Base-by-base conservation (phyloP, 768 basidiomycete genomes). In the Boletus reticulatus region DNA sequence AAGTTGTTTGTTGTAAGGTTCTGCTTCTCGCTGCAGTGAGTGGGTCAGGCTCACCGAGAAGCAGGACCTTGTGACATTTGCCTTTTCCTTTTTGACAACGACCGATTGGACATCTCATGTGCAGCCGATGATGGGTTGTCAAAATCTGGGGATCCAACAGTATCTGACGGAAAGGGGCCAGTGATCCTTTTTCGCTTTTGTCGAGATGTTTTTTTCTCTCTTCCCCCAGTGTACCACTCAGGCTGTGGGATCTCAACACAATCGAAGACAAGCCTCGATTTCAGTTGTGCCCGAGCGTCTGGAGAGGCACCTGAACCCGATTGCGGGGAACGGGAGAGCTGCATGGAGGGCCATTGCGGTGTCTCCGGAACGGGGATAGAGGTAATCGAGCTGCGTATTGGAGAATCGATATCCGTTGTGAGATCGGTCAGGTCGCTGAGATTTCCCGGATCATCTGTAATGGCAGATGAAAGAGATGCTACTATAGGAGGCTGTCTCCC, bases 361-460 rank as follows among this genome's bases (percentile, higher is more conserved):
- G 47, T n/a, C 17, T 53, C 39, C 6, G 47, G 31, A 29, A 22
- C 22, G 6, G 50, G 38, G 12, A 47, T n/a, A 37, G 22, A 20
- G n/a, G 17, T 16, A 16, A 43, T 43, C 29, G 53, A 41, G 41
- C 50, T 46, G 12, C 19, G 46, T 24, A 61, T 47, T 17, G 69
- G 47, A 22, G 60, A 64, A 42, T 50, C 56, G 27, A 48, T 10
- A 19, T 71, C 69, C 19, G 65, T 61, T 51, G 63, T 53, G 27
- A 72, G 64, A 19, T 72, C 71, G 7, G 72, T 70, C 53, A 73
- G 53, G 20, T 67, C 67, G 34, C 69, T 73, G 16, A 67, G 48
- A 39, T 55, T 49, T 27, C 45, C 59, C 3, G 47, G 16, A 47
- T 64, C 57, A 22, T 67, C 62, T n/a, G 17, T 14, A 27, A 10